A percentile compares a stretch with the other conserved stretches of the same genome.
These are phyloP conservation scores for Erysimum cheiranthoides DNA, from an alignment of 345 rosid species.

Conservation along the genomic window DNA sequence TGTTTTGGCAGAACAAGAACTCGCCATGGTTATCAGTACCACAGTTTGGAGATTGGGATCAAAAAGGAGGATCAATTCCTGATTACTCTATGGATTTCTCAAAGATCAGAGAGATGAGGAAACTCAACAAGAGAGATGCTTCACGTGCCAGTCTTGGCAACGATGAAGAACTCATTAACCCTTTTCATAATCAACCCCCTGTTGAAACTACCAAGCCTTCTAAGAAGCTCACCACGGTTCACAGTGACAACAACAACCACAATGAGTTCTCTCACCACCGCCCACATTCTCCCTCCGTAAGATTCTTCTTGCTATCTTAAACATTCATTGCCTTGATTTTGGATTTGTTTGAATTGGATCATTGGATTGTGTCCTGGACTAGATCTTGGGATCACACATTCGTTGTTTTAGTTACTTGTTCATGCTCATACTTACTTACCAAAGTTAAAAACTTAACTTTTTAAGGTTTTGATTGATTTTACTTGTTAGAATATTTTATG, in stretches of 20 bases:
- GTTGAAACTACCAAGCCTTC: slow-evolving; percentile 26
- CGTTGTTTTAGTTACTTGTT: neutral
- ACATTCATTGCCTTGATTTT: neutral
- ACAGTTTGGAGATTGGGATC: slow-evolving; percentile 98
- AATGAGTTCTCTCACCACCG: slow-evolving; percentile 47
- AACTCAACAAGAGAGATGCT: slow-evolving; percentile 86
- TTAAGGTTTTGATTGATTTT: neutral
- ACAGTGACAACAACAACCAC: slow-evolving; percentile 47
- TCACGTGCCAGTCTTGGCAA: slow-evolving; percentile 95
- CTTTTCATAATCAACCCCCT: slow-evolving; percentile 53
- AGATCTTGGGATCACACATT: neutral
- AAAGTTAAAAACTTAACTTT: neutral
- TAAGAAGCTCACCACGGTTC: slow-evolving; percentile 43
- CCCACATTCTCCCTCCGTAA: slow-evolving; percentile 61
- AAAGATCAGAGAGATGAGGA: slow-evolving; percentile 93
- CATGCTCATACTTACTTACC: neutral
- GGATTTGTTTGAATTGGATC: neutral
- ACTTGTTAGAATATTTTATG: neutral
- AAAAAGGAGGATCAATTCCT: slow-evolving; percentile 75
- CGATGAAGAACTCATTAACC: slow-evolving; percentile 78
- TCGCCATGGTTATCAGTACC: slow-evolving; percentile 95
- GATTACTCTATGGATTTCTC: slow-evolving; percentile 93
- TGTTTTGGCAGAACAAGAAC: slow-evolving; percentile 59
- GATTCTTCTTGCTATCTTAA: slow-evolving; percentile 34
- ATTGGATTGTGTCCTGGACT: neutral